phyloP scores from a whole-genome alignment of 108 stramenopile species.

The Skeletonema menzelii region DNA sequence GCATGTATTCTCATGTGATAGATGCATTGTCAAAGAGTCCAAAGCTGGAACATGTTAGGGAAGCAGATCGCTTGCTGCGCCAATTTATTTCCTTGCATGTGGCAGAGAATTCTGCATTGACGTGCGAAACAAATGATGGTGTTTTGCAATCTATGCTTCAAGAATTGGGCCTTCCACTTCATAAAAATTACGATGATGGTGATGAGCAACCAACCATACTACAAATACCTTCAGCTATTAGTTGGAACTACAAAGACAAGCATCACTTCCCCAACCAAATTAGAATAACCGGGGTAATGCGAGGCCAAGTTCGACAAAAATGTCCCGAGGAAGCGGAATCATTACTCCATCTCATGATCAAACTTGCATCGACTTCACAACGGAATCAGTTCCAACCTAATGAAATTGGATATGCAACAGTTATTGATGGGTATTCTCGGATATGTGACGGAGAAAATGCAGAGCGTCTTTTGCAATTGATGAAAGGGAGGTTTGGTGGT shows the following conservation, averaged over 20 bases:
- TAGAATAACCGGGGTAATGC: slow-evolving; percentile 42
- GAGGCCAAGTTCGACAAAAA: slow-evolving; percentile 24
- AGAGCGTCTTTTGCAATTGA: slow-evolving; percentile 30
- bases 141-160: not conserved
- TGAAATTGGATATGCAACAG: slow-evolving; percentile 37
- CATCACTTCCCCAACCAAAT: slow-evolving; percentile 43
- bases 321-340: slow-evolving; percentile 21
- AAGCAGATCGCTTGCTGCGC: slow-evolving; percentile 21
- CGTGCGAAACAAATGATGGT: no score
- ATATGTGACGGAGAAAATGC: slow-evolving; percentile 31
- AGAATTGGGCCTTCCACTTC: slow-evolving; percentile 7
- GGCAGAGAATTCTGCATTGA: not conserved
- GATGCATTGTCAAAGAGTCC: slow-evolving; percentile 38
- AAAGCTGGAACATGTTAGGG: slow-evolving; percentile 18
- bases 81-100: slow-evolving; percentile 30
- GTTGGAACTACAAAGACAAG: slow-evolving; percentile 23
- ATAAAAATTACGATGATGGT: not conserved
- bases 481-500: slow-evolving; percentile 18
- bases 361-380: slow-evolving; percentile 8
- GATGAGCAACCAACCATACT: not conserved
- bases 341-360: slow-evolving; percentile 28
- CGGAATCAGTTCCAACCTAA: slow-evolving; percentile 20
- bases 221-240: slow-evolving; percentile 1
- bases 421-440: slow-evolving; percentile 33
- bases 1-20: slow-evolving; percentile 40